Evolutionary conservation across 148 eudicot species (phyloP).

Genomic region (Suaeda aralocaspica): DNA sequence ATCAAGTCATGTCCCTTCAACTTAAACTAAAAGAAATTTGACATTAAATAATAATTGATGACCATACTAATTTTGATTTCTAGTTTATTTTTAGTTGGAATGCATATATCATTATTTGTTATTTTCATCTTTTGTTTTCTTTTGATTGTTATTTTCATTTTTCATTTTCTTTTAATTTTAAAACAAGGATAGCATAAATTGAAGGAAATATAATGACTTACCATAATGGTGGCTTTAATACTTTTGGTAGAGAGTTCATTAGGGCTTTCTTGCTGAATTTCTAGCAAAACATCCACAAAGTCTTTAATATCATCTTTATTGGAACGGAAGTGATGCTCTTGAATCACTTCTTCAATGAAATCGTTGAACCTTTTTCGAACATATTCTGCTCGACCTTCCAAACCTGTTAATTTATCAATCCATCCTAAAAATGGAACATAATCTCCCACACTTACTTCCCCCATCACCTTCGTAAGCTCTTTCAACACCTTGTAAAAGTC

Average conservation of each 20-base stretch:
- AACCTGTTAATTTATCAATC: slow-evolving; percentile 23
- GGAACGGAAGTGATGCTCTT: neutral
- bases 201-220: too few relatives aligned
- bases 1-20: too few relatives aligned
- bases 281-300: slow-evolving; percentile 4
- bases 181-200: too few relatives aligned
- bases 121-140: too few relatives aligned
- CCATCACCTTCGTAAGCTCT: slow-evolving; percentile 4
- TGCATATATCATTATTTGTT: too few relatives aligned
- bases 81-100: too few relatives aligned
- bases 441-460: slow-evolving; percentile 13
- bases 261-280: neutral
- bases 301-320: neutral
- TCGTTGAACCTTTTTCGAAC: slow-evolving; percentile 2
- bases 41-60: too few relatives aligned
- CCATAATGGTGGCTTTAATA: neutral
- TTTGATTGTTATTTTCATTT: too few relatives aligned
- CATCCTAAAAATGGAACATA: too few relatives aligned
- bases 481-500: neutral
- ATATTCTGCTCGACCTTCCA: slow-evolving; percentile 11
- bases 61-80: too few relatives aligned
- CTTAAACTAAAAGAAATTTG: too few relatives aligned
- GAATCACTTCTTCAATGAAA: slow-evolving; percentile 5
- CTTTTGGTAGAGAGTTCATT: neutral
- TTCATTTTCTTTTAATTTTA: too few relatives aligned